These are phyloP conservation scores for Cryptococcus deneoformans DNA, from an alignment of 1,284 basidiomycete genomes.

Conservation along the genomic window DNA sequence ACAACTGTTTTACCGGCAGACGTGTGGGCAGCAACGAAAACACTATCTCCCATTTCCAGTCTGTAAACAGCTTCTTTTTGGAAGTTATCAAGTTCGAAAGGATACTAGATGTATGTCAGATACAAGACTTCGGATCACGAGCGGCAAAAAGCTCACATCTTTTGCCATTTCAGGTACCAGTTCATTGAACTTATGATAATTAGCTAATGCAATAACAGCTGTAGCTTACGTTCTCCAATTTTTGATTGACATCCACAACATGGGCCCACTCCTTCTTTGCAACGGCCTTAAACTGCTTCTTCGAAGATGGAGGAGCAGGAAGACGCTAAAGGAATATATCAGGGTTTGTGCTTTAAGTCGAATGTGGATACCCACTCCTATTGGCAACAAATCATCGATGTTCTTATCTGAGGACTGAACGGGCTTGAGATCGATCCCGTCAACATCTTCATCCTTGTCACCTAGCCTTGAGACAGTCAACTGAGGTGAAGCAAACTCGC, in stretches of 20 bases:
- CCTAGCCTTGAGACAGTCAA: conserved; percentile 35
- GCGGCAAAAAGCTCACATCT: conserved; percentile 15
- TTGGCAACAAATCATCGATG: conserved; percentile 77
- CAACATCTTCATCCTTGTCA: conserved; percentile 25
- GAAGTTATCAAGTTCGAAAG: conserved; percentile 82
- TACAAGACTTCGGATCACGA: background rate
- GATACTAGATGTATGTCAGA: conserved; percentile 52
- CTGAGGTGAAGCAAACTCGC: conserved; percentile 28
- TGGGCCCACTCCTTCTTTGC: conserved; percentile 97
- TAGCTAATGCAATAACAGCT: background rate
- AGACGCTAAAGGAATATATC: conserved; percentile 31
- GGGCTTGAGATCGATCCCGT: conserved; percentile 10
- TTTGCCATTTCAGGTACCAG: conserved; percentile 51
- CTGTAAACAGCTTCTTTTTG: conserved; percentile 99
- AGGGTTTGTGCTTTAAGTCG: conserved; percentile 1
- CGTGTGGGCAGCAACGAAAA: conserved; percentile 98
- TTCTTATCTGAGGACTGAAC: conserved; percentile 50
- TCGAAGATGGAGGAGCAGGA: conserved; percentile 43
- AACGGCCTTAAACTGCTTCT: conserved; percentile 42
- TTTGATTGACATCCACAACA: conserved; percentile 88
- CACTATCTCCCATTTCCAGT: conserved; percentile 94
- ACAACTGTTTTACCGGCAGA: conserved; percentile 99
- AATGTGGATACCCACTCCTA: conserved; percentile 58
- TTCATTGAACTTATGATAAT: conserved; percentile 43
- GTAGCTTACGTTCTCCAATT: conserved; percentile 64